Base-by-base conservation (phyloP, 306 rosid species). In the Canavalia ensiformis region DNA sequence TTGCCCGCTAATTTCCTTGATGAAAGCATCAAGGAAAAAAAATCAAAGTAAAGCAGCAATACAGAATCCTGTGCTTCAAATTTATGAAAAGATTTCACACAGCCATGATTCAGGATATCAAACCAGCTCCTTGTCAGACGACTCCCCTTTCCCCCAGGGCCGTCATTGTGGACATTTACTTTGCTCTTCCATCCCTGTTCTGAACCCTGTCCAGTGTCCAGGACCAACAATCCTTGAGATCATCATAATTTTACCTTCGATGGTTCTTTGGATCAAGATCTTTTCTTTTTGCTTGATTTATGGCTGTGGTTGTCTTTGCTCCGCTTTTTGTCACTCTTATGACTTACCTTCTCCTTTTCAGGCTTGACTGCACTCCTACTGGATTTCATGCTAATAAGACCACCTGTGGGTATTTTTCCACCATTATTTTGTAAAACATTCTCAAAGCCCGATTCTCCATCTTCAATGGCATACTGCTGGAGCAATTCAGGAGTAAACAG, bases 361-460 rank as follows among this genome's bases (percentile, higher is more conserved):
- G 65, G 75, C 56, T 84, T 83, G 70, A 80, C 84, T 4, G 41
- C 83, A 5, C 9, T 81, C 86, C 63, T 71, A 54, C 74, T 77
- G 30, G 97, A 94, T 77, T 90, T 92, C 80, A 88, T 83, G 76
- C 91, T 91, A 7, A 94, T 13, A n/a, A 88, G 68, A 59, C 94
- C 98, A 35, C 93, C 90, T 0, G 86, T 52, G 4, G 88, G 85
- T 74, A 91, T 71, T 75, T 90, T 89, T 59, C 88, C 92, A 68
- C 82, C 83, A 29, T 77, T 82, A 73, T 79, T 86, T 83, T 81
- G 87, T 77, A 93, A 70, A 65, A 86, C 87, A 64, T 60, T 82
- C 41, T 87, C 89, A 41, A 91, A 50, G 68, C 83, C 88, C 29
- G 87, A 82, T 33, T 89, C 90, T 49, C 85, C 90, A 0, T 80